Percentiles rank a stretch among this genome's conserved stretches.
Evolutionary conservation across 768 basidiomycete genomes (phyloP).

Genomic region (Hypsizygus marmoreus): DNA sequence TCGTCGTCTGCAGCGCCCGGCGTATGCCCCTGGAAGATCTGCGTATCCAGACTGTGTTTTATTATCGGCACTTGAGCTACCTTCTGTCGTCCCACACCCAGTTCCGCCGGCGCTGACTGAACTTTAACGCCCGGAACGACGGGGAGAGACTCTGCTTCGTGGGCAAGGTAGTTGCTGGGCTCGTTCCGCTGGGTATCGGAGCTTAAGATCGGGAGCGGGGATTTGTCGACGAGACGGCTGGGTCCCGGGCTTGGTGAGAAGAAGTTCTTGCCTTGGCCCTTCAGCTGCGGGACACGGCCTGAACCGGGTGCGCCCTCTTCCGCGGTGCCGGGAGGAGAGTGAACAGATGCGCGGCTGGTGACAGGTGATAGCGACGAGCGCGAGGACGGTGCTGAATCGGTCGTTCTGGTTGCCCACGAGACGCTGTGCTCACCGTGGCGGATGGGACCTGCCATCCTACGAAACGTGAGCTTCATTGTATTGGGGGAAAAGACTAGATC

Average conservation of each 20-base stretch:
- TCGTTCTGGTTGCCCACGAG: constrained; percentile 55
- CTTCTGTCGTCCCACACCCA: constrained; percentile 38
- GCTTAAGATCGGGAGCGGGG: constrained; percentile 36
- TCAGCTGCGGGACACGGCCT: constrained; percentile 1
- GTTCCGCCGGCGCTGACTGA: constrained; percentile 56
- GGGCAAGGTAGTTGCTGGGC: background rate
- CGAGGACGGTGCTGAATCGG: constrained; percentile 33
- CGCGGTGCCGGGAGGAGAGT: background rate
- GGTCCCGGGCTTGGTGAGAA: constrained; percentile 41
- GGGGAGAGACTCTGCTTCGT: constrained; percentile 3
- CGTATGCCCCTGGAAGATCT: background rate
- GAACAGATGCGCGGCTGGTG: constrained; percentile 5
- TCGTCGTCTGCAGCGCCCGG: background rate
- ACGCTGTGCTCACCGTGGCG: constrained; percentile 49
- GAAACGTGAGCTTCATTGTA: constrained; percentile 7
- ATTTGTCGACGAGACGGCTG: constrained; percentile 42
- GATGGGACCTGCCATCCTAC: constrained; percentile 74
- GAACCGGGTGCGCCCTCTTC: constrained; percentile 15
- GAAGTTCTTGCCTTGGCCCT: constrained; percentile 13
- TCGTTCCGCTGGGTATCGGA: background rate
- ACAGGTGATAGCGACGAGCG: constrained; percentile 27
- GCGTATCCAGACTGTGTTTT: constrained; percentile 35
- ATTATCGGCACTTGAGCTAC: constrained; percentile 24
- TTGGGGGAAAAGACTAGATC: background rate
- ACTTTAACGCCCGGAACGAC: constrained; percentile 9